Conservation (phyloP, 1,284 basidiomycete genomes). For the Leccinum holopus region DNA sequence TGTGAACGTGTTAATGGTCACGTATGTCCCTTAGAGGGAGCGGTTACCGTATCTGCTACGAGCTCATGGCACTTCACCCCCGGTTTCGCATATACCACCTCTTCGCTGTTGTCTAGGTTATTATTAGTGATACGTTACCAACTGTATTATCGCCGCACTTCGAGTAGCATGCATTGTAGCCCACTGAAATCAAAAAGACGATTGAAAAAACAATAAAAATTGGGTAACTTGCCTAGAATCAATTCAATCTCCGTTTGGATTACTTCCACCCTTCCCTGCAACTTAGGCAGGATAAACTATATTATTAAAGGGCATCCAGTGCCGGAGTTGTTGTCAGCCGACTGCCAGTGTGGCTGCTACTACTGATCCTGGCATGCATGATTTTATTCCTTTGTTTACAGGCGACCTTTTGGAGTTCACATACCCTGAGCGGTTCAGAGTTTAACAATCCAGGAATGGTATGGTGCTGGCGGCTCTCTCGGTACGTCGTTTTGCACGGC, state of each 20-base stretch:
- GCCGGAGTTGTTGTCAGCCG: background rate
- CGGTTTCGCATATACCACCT: constrained; percentile 1
- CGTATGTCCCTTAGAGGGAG: constrained; percentile 47
- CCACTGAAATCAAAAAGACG: background rate
- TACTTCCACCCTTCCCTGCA: background rate
- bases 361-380: background rate
- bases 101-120: background rate
- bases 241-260: background rate
- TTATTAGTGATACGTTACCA: constrained; percentile 12
- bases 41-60: background rate
- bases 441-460: background rate
- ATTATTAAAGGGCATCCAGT: background rate
- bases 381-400: background rate
- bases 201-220: background rate
- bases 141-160: constrained; percentile 12
- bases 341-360: too few species aligned
- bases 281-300: too few species aligned
- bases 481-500: background rate
- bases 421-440: background rate
- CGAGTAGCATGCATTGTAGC: background rate
- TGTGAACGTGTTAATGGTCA: constrained; percentile 69
- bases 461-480: background rate
- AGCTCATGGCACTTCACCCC: background rate
- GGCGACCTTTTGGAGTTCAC: background rate
- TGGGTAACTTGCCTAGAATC: background rate